These are phyloP conservation scores for Geranium brycei DNA, from an alignment of 345 rosid species.

Conservation along the genomic window DNA sequence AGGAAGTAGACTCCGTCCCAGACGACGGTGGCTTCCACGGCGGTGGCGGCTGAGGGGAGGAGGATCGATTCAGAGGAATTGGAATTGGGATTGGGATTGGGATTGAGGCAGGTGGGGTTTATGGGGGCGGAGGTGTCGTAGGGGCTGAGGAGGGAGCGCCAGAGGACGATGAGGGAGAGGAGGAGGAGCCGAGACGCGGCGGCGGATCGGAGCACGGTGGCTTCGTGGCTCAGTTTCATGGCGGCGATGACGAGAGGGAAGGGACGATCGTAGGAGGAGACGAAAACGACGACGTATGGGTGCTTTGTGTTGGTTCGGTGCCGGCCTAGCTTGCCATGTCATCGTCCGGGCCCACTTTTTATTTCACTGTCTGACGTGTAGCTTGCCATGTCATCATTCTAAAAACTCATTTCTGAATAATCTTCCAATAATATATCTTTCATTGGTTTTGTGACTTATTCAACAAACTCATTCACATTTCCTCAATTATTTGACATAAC, in stretches of 20 bases:
- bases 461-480: too few relatives aligned
- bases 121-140: slow-evolving; percentile 81
- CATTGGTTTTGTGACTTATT: too few relatives aligned
- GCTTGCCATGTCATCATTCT: too few relatives aligned
- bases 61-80: neutral
- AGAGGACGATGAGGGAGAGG: slow-evolving; percentile 35
- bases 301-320: too few relatives aligned
- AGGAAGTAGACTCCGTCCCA: slow-evolving; percentile 89
- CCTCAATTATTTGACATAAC: too few relatives aligned
- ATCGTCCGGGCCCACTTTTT: too few relatives aligned
- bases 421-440: too few relatives aligned
- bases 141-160: slow-evolving; percentile 53
- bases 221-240: slow-evolving; percentile 16
- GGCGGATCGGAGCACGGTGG: slow-evolving; percentile 41
- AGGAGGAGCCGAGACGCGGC: slow-evolving; percentile 45
- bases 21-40: slow-evolving; percentile 24
- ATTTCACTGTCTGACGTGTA: too few relatives aligned
- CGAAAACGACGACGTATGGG: too few relatives aligned
- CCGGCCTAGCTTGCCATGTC: too few relatives aligned
- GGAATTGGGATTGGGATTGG: neutral
- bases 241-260: neutral
- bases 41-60: slow-evolving; percentile 6
- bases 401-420: too few relatives aligned
- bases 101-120: slow-evolving; percentile 40
- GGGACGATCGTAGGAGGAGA: too few relatives aligned